Conservation (phyloP, 2,329 filamentous ascomycete species). For the Teratosphaeria pseudoeucalypti region DNA sequence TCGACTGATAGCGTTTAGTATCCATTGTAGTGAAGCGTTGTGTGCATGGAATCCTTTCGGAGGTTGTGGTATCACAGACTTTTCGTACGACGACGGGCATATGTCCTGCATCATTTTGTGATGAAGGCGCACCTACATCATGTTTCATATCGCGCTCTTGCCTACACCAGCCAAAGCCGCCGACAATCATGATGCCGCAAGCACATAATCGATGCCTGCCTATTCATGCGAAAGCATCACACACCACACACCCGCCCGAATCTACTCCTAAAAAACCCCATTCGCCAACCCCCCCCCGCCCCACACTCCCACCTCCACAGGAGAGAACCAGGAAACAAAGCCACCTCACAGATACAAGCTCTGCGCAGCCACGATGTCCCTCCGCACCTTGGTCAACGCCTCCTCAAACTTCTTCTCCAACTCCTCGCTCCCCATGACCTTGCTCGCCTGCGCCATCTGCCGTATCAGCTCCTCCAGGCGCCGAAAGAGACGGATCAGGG, state of each 20-base stretch:
- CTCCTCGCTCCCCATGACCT: slow-evolving; percentile 97
- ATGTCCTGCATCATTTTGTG: neutral
- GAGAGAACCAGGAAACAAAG: neutral
- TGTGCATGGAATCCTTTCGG: neutral
- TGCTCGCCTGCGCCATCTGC: slow-evolving; percentile 90
- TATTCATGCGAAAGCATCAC: neutral
- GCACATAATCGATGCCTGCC: no score
- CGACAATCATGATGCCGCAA: no score
- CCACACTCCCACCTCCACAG: neutral
- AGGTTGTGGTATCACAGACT: neutral
- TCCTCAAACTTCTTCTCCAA: slow-evolving; percentile 85
- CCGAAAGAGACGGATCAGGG: slow-evolving; percentile 88
- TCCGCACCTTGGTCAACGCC: slow-evolving; percentile 71
- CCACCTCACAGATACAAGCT: slow-evolving; percentile 66
- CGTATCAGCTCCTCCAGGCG: slow-evolving; percentile 86
- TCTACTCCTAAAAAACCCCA: neutral
- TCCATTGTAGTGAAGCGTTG: neutral
- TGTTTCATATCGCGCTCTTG: no score
- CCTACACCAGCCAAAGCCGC: no score
- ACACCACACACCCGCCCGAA: neutral
- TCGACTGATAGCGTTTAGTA: neutral
- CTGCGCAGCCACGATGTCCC: slow-evolving; percentile 91
- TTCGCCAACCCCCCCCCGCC: neutral
- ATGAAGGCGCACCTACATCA: neutral
- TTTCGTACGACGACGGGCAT: neutral